Evolutionary conservation across 78 protist species (phyloP), one percentile per base, ranked within the genome.

Genomic region (Tieghemostelium lacteum): DNA sequence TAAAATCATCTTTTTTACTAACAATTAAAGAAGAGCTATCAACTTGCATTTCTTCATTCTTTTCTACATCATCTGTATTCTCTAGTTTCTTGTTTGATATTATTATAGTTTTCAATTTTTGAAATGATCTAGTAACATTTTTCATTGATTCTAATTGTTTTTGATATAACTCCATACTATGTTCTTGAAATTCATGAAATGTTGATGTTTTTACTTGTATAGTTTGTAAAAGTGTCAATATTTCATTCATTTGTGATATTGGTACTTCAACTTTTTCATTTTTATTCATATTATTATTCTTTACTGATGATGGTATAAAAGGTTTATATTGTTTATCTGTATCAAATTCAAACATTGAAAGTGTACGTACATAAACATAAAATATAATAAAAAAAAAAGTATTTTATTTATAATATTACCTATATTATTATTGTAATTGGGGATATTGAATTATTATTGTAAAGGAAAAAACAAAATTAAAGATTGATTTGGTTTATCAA

Each of bases 121-220:
- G 66, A 33, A 70, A 60, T 31, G 78, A 70, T 58, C 54, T 83
- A 42, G 58, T 55, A 39, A 83, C 63, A 28, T 83, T 83, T 45
- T 83, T 55, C 66, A 83, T 29, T 42, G 58, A 58, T 61, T 83
- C 71, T 50, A 69, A 69, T 69, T 83, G 91, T n/a, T n/a, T n/a
- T n/a, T n/a, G n/a, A n/a, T n/a, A n/a, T n/a, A n/a, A n/a, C n/a
- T n/a, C n/a, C n/a, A n/a, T n/a, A n/a, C n/a, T n/a, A n/a, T n/a
- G n/a, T n/a, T n/a, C n/a, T n/a, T n/a, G n/a, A n/a, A n/a, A n/a
- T n/a, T n/a, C n/a, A n/a, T n/a, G n/a, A n/a, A n/a, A n/a, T n/a
- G n/a, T n/a, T n/a, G n/a, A n/a, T n/a, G n/a, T n/a, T n/a, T n/a
- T 20, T 39, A 19, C 3, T 37, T 65, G 4, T 29, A 17, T 61